phyloP scores from a whole-genome alignment of 1,284 basidiomycete species.

The Microbotryomycetes sp. region DNA sequence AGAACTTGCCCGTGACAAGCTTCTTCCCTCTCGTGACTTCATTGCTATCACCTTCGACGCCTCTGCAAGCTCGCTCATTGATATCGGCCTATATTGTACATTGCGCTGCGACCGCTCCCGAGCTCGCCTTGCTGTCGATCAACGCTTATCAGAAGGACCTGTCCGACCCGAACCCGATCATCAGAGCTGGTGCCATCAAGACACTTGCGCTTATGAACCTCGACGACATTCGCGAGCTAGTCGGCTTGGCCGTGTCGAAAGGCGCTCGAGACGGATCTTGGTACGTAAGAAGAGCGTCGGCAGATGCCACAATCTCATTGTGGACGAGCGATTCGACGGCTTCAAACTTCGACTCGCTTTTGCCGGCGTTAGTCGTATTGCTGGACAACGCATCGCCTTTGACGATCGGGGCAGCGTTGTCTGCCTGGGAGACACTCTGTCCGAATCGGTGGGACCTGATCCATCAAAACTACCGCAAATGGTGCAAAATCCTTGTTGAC shows the following conservation, averaged over 20 bases:
- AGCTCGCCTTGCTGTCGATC: constrained; percentile 90
- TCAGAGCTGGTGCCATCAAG: constrained; percentile 40
- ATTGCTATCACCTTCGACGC: constrained; percentile 38
- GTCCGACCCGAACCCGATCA: constrained; percentile 77
- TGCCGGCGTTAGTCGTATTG: constrained; percentile 65
- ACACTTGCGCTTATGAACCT: constrained; percentile 34
- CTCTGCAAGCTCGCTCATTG: constrained; percentile 87
- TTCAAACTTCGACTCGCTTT: constrained; percentile 46
- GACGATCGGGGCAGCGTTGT: constrained; percentile 75
- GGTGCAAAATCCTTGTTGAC: constrained; percentile 77
- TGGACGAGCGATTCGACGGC: constrained; percentile 5
- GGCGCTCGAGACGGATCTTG: constrained; percentile 33
- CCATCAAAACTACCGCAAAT: constrained; percentile 77
- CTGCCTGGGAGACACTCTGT: constrained; percentile 76
- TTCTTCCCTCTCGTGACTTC: constrained; percentile 84
- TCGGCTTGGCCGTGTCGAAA: constrained; percentile 33
- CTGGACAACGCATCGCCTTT: constrained; percentile 78
- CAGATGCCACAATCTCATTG: constrained; percentile 27
- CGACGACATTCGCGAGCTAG: constrained; percentile 34
- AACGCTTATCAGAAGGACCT: constrained; percentile 99
- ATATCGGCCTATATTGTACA: constrained; percentile 95
- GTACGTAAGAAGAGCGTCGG: constrained; percentile 36
- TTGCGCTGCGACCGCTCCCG: constrained; percentile 86
- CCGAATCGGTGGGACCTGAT: constrained; percentile 72
- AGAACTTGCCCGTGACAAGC: constrained; percentile 80